Percentiles rank a stretch among this genome's conserved stretches.
These are phyloP conservation scores for Mortierella sp. DNA, from an alignment of 371 early-diverging fungal genomes.

Conservation along the genomic window DNA sequence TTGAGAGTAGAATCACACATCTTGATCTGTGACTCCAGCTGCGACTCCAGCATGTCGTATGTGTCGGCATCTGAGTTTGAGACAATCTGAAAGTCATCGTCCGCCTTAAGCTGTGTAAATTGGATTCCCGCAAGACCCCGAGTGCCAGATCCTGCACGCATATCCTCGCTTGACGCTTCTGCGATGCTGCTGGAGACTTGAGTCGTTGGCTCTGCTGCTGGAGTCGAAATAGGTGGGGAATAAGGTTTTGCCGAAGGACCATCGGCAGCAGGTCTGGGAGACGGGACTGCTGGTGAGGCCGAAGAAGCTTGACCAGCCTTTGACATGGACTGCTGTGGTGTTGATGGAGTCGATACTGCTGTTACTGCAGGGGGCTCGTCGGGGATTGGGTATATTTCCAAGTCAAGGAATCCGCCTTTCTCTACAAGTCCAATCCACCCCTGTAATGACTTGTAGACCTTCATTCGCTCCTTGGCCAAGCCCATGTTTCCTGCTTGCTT, in stretches of 20 bases:
- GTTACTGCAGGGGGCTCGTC: constrained; percentile 32
- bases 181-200: constrained; percentile 37
- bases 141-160: constrained; percentile 18
- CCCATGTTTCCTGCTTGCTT: constrained; percentile 31
- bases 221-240: constrained; percentile 20
- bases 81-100: constrained; percentile 53
- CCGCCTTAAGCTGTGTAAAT: constrained; percentile 32
- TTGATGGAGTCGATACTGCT: constrained; percentile 16
- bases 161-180: constrained; percentile 46
- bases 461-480: constrained; percentile 39
- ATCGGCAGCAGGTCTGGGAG: neutral
- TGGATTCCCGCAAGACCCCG: constrained; percentile 34
- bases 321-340: constrained; percentile 1
- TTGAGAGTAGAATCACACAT: constrained; percentile 73
- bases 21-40: constrained; percentile 72
- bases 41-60: constrained; percentile 63
- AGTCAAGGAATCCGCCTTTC: constrained; percentile 49
- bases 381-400: constrained; percentile 49
- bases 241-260: neutral
- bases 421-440: constrained; percentile 43
- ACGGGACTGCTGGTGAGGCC: constrained; percentile 3
- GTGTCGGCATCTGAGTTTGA: constrained; percentile 54
- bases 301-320: neutral
- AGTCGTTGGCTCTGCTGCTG: constrained; percentile 26
- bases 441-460: constrained; percentile 35